A percentile compares a stretch with the other conserved stretches of the same genome.
phyloP scores from a whole-genome alignment of 1,284 basidiomycete genomes.

The Pascua sp. region DNA sequence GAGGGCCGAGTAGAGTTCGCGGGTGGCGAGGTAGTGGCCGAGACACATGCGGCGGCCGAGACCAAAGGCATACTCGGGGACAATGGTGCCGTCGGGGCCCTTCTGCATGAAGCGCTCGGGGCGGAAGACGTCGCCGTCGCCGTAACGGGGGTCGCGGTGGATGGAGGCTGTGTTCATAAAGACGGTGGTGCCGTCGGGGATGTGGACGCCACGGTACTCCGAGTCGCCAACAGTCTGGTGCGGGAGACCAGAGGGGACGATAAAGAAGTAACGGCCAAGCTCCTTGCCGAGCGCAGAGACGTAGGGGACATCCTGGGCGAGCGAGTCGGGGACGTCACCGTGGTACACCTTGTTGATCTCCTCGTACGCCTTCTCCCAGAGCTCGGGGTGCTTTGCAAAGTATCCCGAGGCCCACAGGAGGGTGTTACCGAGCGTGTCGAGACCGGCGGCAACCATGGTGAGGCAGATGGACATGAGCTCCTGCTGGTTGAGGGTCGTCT shows the following conservation, averaged over 20 bases:
- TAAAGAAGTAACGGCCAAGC: conserved; percentile 17
- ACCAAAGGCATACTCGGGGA: conserved; percentile 19
- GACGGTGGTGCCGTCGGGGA: conserved; percentile 35
- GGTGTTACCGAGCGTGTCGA: conserved; percentile 23
- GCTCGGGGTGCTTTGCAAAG: conserved; percentile 19
- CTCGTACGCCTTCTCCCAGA: conserved; percentile 18
- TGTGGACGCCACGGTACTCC: conserved; percentile 30
- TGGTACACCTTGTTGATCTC: conserved; percentile 11
- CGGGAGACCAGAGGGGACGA: conserved; percentile 19
- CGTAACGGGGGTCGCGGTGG: conserved; percentile 26
- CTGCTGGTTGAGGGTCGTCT: conserved; percentile 12
- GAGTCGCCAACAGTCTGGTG: conserved; percentile 18
- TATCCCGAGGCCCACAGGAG: conserved; percentile 18
- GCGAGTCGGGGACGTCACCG: conserved; percentile 15
- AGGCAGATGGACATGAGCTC: conserved; percentile 23
- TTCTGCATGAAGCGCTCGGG: conserved; percentile 21
- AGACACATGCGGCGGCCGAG: conserved; percentile 23
- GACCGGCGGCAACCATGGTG: conserved; percentile 21
- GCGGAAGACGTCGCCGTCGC: conserved; percentile 17
- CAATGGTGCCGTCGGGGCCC: conserved; percentile 5
- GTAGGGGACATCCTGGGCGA: conserved; percentile 16
- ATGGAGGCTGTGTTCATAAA: conserved; percentile 41
- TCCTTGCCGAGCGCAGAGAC: conserved; percentile 15
- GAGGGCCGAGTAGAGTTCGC: conserved; percentile 19
- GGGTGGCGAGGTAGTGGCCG: conserved; percentile 21